These are phyloP conservation scores for Phytophthora europaea DNA, from an alignment of 352 stramenopile genomes.

Conservation along the genomic window DNA sequence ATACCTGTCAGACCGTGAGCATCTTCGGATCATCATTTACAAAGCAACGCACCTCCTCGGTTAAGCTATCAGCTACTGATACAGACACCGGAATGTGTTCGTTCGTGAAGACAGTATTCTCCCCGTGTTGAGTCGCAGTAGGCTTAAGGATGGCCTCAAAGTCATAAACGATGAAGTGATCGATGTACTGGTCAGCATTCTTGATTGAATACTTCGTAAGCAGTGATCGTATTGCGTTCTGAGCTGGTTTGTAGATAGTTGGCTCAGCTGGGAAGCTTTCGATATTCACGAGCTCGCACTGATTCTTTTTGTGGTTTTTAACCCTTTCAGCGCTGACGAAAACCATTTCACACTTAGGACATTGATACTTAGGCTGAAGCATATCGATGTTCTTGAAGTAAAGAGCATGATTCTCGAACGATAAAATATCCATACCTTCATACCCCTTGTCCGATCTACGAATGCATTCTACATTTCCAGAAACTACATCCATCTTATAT, in stretches of 20 bases:
- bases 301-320: background rate
- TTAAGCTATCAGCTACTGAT: conserved; percentile 11
- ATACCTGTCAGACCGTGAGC: conserved; percentile 12
- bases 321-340: conserved; percentile 10
- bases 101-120: conserved; percentile 1
- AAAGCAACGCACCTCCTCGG: conserved; percentile 9
- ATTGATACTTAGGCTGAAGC: conserved; percentile 14
- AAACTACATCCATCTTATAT: conserved; percentile 6
- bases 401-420: background rate
- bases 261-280: too few relatives aligned
- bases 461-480: background rate
- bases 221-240: conserved; percentile 17
- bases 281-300: too few relatives aligned
- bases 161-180: conserved; percentile 23
- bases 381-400: conserved; percentile 1
- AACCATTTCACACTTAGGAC: conserved; percentile 6
- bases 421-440: conserved; percentile 8
- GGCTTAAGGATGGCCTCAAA: conserved; percentile 10
- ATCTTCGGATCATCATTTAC: conserved; percentile 8
- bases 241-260: background rate
- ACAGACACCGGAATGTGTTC: background rate
- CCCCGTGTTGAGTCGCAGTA: background rate
- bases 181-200: conserved; percentile 7
- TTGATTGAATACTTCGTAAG: conserved; percentile 27
- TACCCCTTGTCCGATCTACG: conserved; percentile 4